Conservation (phyloP, 306 rosid genomes). For the Vigna reflexopilosa region DNA sequence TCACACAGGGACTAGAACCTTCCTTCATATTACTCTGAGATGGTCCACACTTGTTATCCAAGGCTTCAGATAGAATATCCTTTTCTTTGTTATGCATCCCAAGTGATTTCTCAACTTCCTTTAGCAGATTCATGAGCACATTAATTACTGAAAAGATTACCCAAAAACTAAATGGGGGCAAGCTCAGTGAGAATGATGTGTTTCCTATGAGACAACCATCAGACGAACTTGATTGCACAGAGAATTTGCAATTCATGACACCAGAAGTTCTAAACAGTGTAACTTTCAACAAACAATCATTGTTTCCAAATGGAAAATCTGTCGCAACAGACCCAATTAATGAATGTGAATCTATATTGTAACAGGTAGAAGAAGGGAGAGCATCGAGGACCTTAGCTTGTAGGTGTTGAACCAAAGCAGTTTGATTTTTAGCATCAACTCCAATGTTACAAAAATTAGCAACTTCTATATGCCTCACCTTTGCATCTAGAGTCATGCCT, state of each 20-base stretch:
- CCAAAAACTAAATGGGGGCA: slow-evolving; percentile 81
- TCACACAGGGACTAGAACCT: slow-evolving; percentile 53
- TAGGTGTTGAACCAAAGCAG: slow-evolving; percentile 52
- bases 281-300: slow-evolving; percentile 60
- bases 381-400: slow-evolving; percentile 74
- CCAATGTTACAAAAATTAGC: slow-evolving; percentile 60
- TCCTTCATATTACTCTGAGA: slow-evolving; percentile 50
- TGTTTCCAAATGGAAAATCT: slow-evolving; percentile 62
- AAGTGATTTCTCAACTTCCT: slow-evolving; percentile 60
- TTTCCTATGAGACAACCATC: slow-evolving; percentile 53
- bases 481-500: slow-evolving; percentile 67
- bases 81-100: slow-evolving; percentile 48
- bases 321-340: slow-evolving; percentile 50
- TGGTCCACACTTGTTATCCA: slow-evolving; percentile 48
- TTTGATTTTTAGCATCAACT: slow-evolving; percentile 52
- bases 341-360: slow-evolving; percentile 53
- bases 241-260: slow-evolving; percentile 58
- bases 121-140: slow-evolving; percentile 53
- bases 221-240: slow-evolving; percentile 59
- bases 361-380: slow-evolving; percentile 67
- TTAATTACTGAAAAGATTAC: slow-evolving; percentile 67
- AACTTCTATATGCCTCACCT: slow-evolving; percentile 63
- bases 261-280: slow-evolving; percentile 77
- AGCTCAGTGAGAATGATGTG: slow-evolving; percentile 69
- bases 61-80: slow-evolving; percentile 43